A percentile compares a stretch with the other conserved stretches of the same genome.
phyloP scores from a whole-genome alignment of 73 alveolate species.

The Breviolum minutum region DNA sequence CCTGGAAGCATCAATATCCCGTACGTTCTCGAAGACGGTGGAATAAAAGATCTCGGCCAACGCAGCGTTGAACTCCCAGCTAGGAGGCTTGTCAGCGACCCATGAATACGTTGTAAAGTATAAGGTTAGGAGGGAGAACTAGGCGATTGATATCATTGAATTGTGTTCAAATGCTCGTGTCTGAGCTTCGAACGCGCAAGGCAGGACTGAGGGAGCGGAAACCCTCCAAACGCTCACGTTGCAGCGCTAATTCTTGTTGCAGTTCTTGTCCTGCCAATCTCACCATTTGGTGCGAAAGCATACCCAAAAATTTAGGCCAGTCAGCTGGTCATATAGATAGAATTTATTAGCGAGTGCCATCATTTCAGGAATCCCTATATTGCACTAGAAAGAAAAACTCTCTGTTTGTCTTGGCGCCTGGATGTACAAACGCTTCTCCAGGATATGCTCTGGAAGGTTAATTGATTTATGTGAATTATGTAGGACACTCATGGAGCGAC shows the following conservation, averaged over 20 bases:
- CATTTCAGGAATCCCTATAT: background rate
- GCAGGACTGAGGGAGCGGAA: constrained; percentile 5
- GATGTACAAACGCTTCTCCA: too few relatives aligned
- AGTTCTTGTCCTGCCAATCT: constrained; percentile 10
- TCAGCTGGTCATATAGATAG: too few relatives aligned
- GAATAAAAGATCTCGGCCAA: constrained; percentile 50
- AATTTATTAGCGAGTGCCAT: background rate
- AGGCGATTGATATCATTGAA: background rate
- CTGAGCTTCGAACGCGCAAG: background rate
- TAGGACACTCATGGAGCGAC: too few relatives aligned
- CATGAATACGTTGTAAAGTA: background rate
- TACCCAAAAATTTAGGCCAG: too few relatives aligned
- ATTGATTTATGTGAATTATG: too few relatives aligned
- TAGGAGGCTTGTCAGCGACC: background rate
- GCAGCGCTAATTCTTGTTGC: constrained; percentile 50
- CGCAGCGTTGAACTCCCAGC: background rate
- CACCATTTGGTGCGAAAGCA: background rate
- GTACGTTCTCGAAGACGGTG: constrained; percentile 43
- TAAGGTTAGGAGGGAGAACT: background rate
- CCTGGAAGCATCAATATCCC: constrained; percentile 88
- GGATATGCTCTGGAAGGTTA: too few relatives aligned
- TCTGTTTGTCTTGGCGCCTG: too few relatives aligned
- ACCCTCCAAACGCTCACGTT: constrained; percentile 39
- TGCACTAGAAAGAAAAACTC: too few relatives aligned
- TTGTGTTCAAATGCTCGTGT: too few relatives aligned